phyloP scores from a whole-genome alignment of 2,329 filamentous ascomycete genomes.

The Alternaria sp. region DNA sequence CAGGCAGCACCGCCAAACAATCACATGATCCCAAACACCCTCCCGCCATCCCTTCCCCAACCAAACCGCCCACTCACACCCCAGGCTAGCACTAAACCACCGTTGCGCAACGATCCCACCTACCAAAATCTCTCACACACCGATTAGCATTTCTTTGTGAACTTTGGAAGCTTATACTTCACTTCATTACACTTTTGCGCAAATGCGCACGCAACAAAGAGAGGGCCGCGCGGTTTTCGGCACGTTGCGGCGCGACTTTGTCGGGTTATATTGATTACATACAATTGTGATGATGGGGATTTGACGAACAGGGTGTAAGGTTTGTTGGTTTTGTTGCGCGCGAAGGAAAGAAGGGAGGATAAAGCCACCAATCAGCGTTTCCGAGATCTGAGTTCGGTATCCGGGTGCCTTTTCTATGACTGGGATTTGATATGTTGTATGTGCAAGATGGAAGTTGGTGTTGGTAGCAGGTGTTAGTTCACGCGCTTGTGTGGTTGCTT shows the following conservation, averaged over 20 bases:
- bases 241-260: not conserved
- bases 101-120: not conserved
- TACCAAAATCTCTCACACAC: not conserved
- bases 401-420: not conserved
- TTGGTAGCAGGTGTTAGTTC: no score
- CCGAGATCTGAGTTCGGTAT: not conserved
- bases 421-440: not conserved
- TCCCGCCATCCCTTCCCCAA: not conserved
- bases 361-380: not conserved
- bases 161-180: no score
- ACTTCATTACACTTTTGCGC: not conserved
- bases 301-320: not conserved
- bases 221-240: not conserved
- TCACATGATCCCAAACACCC: not conserved
- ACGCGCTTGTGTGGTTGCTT: no score
- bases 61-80: not conserved
- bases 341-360: not conserved
- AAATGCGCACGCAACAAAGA: not conserved
- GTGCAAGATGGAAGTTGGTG: not conserved
- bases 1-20: not conserved
- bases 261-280: not conserved
- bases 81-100: not conserved
- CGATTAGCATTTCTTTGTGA: not conserved
- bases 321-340: not conserved
- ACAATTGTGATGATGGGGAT: not conserved